phyloP scores from a whole-genome alignment of 1,139 yeast genomes.

The Chernovozyma aurita region DNA sequence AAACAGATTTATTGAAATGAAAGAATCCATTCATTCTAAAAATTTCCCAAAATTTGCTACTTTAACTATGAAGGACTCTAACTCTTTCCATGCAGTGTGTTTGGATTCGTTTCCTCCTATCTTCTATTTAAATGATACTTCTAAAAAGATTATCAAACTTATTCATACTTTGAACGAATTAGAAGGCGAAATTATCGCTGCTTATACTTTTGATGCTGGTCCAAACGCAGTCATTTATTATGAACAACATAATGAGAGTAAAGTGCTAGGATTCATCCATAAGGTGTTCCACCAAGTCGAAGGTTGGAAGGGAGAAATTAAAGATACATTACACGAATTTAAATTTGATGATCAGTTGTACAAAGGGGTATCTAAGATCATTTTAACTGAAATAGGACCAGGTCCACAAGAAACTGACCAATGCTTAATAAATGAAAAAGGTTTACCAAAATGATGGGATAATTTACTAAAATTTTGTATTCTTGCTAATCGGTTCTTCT shows the following conservation, averaged over 20 bases:
- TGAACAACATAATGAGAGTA: slow-evolving; percentile 63
- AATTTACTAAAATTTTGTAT: slow-evolving; percentile 2
- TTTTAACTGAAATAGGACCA: slow-evolving; percentile 79
- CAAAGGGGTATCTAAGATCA: slow-evolving; percentile 74
- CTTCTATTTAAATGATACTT: slow-evolving; percentile 92
- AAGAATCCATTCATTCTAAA: slow-evolving; percentile 59
- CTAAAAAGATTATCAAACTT: slow-evolving; percentile 78
- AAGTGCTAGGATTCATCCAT: slow-evolving; percentile 59
- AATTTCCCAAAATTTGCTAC: slow-evolving; percentile 81
- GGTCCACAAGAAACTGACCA: slow-evolving; percentile 68
- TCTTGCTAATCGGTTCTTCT: too few species aligned
- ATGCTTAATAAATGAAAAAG: slow-evolving; percentile 46
- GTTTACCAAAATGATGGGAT: slow-evolving; percentile 32
- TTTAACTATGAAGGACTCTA: slow-evolving; percentile 92
- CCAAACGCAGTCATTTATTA: slow-evolving; percentile 97
- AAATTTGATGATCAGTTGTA: slow-evolving; percentile 50
- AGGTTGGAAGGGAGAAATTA: slow-evolving; percentile 62
- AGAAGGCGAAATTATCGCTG: slow-evolving; percentile 70
- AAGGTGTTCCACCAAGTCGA: slow-evolving; percentile 49
- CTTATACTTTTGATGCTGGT: slow-evolving; percentile 98
- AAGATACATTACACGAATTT: slow-evolving; percentile 28
- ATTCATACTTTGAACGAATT: slow-evolving; percentile 71
- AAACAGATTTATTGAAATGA: slow-evolving; percentile 76
- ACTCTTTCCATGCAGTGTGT: slow-evolving; percentile 96
- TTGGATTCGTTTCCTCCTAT: slow-evolving; percentile 94